Evolutionary conservation across 2,329 filamentous ascomycete genomes (phyloP), one percentile per base, ranked within the genome.

Genomic region (Cercospora zeina): DNA sequence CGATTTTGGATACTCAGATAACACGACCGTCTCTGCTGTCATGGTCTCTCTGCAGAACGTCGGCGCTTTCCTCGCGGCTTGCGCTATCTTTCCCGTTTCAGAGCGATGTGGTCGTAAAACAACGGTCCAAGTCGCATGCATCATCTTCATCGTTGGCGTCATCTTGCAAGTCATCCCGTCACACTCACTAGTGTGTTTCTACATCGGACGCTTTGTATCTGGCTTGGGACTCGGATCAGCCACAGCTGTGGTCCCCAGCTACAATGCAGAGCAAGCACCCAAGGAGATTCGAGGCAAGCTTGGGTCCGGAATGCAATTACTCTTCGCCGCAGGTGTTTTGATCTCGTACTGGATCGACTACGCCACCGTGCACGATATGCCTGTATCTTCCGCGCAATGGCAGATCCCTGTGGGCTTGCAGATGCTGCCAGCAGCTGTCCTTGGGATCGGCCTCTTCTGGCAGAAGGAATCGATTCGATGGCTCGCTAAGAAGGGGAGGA

Each of bases 361-460:
- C 61, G 81, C 75, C 9, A 78, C 80, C 5, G 67, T 73, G 2
- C 69, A 71, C 19, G 70, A 71, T 39, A 71, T 79, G 16, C 27
- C 54, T 16, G 65, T 78, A 0, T 72, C 72, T 2, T 65, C 70
- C 7, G 66, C 65, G n/a, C 81, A 85, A 71, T 86, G 83, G 84
- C 83, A 84, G 70, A 78, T 85, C 33, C 61, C 83, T 80, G 79
- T 86, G 42, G 82, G 80, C 0, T 73, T 85, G 4, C 82, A 84
- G 64, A 75, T 84, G 10, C 70, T 81, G 0, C 80, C 81, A 0
- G 81, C 79, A 0, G 77, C 72, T 1, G 61, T 83, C 1, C 79
- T 84, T 55, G 80, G 79, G 0, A 58, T 82, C 1, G 81, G 82
- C 1, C 77, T 82, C 71, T 67, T 83, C n/a, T 78, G 76, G 0